Conservation (phyloP, 441 rosid genomes). For the Melastoma candidum region DNA sequence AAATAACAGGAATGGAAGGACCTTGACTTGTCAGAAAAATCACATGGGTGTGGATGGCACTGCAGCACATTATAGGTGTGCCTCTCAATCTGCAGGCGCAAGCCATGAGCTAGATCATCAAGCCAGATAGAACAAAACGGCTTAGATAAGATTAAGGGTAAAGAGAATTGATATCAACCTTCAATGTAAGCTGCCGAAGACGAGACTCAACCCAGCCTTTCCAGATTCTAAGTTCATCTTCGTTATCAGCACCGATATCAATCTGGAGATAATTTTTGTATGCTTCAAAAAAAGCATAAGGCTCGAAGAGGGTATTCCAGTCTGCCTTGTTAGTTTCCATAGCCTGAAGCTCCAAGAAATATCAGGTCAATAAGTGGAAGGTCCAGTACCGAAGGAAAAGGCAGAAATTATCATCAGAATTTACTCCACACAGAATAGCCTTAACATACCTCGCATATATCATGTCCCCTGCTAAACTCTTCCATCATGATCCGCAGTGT, state of each 20-base stretch:
- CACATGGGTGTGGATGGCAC: constrained; percentile 92
- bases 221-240: constrained; percentile 83
- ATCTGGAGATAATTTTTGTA: constrained; percentile 89
- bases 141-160: neutral
- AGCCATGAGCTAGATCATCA: neutral
- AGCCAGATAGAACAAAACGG: neutral
- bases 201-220: constrained; percentile 99
- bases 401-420: neutral
- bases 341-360: constrained; percentile 41
- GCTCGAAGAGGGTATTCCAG: constrained; percentile 88
- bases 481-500: constrained; percentile 79
- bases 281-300: constrained; percentile 83
- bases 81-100: constrained; percentile 66
- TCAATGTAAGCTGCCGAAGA: constrained; percentile 83
- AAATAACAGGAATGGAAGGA: constrained; percentile 69
- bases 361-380: too few species aligned
- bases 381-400: too few species aligned
- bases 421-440: neutral
- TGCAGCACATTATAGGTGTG: constrained; percentile 75
- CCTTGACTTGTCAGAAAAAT: constrained; percentile 61
- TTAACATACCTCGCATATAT: constrained; percentile 70
- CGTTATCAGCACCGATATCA: constrained; percentile 72
- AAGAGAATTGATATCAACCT: constrained; percentile 28
- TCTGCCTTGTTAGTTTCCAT: constrained; percentile 76
- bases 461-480: constrained; percentile 89